Evolutionary conservation across 2,329 filamentous ascomycete species (phyloP).

Genomic region (Cytospora leucostoma): DNA sequence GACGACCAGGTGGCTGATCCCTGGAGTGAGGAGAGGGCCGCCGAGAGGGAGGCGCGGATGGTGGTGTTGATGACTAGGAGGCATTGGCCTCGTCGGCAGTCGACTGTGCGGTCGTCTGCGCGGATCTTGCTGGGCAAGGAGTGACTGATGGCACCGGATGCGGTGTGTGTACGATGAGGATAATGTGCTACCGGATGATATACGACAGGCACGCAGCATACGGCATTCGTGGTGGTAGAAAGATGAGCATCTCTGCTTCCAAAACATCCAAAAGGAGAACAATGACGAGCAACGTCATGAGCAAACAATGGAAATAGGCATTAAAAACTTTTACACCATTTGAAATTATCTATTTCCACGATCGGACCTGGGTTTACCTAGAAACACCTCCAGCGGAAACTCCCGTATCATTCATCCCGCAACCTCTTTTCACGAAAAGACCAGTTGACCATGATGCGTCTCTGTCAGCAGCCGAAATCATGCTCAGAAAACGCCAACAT

Average conservation of each 20-base stretch:
- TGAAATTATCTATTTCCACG: neutral
- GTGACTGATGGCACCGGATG: neutral
- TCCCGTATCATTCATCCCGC: neutral
- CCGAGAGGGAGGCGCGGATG: conserved; percentile 9
- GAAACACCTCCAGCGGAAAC: neutral
- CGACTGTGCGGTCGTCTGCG: neutral
- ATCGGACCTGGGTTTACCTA: neutral
- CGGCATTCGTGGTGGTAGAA: neutral
- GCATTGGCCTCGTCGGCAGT: conserved; percentile 1
- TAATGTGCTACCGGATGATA: neutral
- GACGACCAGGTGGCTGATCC: neutral
- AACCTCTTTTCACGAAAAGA: neutral
- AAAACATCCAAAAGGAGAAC: neutral
- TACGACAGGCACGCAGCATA: neutral
- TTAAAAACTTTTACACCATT: neutral
- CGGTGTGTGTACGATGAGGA: neutral
- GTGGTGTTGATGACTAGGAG: conserved; percentile 1
- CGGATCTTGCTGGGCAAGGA: neutral
- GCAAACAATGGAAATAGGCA: neutral
- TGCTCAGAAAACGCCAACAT: neutral
- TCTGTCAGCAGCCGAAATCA: neutral
- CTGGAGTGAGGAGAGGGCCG: conserved; percentile 8
- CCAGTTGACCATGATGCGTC: neutral
- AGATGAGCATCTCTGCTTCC: neutral
- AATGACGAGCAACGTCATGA: neutral